These are phyloP conservation scores for Lagenidium giganteum DNA, from an alignment of 352 stramenopile species.

Conservation along the genomic window DNA sequence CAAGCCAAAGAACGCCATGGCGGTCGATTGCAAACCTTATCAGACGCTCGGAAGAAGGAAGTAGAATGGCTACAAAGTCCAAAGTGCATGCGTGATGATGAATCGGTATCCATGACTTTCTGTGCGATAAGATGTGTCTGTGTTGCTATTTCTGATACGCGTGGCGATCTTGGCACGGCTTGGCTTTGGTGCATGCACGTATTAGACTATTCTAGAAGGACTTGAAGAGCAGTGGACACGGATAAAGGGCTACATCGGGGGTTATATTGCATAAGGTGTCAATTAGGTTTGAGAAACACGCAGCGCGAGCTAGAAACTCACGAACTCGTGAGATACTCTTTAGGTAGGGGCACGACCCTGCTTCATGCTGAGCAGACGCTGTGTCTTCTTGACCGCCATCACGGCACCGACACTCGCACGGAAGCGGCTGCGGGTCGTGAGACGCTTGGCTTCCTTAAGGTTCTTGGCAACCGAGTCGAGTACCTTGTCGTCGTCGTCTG, in stretches of 20 bases:
- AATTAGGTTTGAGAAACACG: too few relatives aligned
- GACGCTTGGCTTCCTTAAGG: conserved; percentile 51
- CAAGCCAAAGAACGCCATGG: conserved; percentile 67
- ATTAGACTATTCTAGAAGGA: too few relatives aligned
- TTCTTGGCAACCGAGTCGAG: conserved; percentile 65
- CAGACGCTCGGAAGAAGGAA: background rate
- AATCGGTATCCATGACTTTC: too few relatives aligned
- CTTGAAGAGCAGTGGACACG: too few relatives aligned
- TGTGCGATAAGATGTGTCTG: too few relatives aligned
- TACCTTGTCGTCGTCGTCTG: conserved; percentile 48
- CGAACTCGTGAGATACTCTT: background rate
- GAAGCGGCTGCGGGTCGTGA: conserved; percentile 65
- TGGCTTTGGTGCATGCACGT: too few relatives aligned
- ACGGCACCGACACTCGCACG: conserved; percentile 60
- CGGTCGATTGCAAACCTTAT: background rate
- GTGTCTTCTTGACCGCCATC: conserved; percentile 78
- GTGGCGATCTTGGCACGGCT: too few relatives aligned
- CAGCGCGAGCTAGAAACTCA: background rate
- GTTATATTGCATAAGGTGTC: too few relatives aligned
- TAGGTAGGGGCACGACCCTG: conserved; percentile 20
- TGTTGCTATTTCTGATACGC: too few relatives aligned
- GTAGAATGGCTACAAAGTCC: background rate
- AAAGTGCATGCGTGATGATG: too few relatives aligned
- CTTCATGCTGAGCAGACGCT: conserved; percentile 43
- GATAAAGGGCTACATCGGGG: too few relatives aligned